Conservation (phyloP, 495 filamentous ascomycete species). For the Penicillium mononematosum region DNA sequence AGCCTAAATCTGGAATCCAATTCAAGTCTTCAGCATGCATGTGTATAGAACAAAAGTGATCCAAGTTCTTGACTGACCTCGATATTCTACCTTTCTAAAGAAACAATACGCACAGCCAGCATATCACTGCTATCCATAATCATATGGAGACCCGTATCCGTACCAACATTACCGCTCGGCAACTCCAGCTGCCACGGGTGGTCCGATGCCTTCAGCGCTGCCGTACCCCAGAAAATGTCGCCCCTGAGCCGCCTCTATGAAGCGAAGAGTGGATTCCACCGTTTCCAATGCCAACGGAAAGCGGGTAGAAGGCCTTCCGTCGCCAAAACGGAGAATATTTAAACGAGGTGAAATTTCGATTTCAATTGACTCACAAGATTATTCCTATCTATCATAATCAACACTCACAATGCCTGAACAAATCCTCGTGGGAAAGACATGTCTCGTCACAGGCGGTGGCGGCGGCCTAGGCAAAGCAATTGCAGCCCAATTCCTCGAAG, state of each 20-base stretch:
- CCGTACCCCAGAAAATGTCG: conserved; percentile 9
- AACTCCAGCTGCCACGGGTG: not conserved
- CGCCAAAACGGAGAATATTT: conserved; percentile 7
- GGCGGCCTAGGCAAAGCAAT: conserved; percentile 48
- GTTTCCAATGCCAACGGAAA: conserved; percentile 12
- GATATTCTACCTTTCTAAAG: not conserved
- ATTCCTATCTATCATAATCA: not conserved
- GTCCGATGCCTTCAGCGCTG: conserved; percentile 3
- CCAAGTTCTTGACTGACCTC: not conserved
- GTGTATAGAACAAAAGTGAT: not conserved
- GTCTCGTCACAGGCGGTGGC: conserved; percentile 42
- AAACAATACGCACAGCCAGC: not conserved
- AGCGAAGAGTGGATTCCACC: conserved; percentile 5
- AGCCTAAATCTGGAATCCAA: not conserved
- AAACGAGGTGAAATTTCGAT: not conserved
- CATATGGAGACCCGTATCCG: not conserved
- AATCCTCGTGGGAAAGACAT: conserved; percentile 35
- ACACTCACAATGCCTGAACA: conserved; percentile 22
- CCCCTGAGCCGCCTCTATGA: conserved; percentile 9
- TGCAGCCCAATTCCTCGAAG: conserved; percentile 36
- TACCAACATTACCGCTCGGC: conserved; percentile 17
- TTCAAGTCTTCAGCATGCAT: not conserved
- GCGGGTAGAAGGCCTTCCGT: conserved; percentile 15
- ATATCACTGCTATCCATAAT: not conserved
- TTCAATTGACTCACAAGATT: not conserved